Percentiles rank a stretch among this genome's conserved stretches.
Evolutionary conservation across 805 yeast genomes (phyloP).

Genomic region (Starmerella riodocensis): DNA sequence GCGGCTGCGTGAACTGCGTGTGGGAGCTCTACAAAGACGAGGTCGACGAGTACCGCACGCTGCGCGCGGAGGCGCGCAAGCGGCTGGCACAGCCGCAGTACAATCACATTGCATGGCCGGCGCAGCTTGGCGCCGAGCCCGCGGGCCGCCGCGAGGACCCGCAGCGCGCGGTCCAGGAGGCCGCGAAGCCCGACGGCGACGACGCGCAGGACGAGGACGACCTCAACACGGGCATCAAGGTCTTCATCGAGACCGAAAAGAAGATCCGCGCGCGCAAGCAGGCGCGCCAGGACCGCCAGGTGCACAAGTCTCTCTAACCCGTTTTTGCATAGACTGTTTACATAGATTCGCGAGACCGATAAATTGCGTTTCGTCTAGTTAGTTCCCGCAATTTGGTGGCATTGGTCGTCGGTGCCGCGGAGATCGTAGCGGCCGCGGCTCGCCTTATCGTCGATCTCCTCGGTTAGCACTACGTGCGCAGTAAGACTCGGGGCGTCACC

Average conservation of each 20-base stretch:
- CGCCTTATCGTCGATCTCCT: no score
- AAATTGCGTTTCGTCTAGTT: no score
- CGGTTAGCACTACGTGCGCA: no score
- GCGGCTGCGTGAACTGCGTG: constrained; percentile 92
- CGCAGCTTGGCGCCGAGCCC: constrained; percentile 42
- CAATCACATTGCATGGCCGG: constrained; percentile 45
- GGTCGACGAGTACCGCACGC: constrained; percentile 61
- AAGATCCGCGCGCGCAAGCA: constrained; percentile 28
- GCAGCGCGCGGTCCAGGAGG: constrained; percentile 21
- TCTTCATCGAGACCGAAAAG: constrained; percentile 73
- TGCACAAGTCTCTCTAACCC: no score
- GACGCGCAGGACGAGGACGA: constrained; percentile 32
- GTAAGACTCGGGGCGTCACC: no score
- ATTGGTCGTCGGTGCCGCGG: no score
- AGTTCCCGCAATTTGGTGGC: no score
- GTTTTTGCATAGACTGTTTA: no score
- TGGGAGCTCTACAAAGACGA: constrained; percentile 92
- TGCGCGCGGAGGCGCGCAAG: constrained; percentile 41
- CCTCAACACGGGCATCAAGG: constrained; percentile 65
- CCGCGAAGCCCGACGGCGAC: constrained; percentile 19
- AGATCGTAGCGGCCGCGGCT: no score
- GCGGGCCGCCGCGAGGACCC: constrained; percentile 7
- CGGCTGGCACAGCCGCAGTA: constrained; percentile 22
- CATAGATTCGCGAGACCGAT: no score
- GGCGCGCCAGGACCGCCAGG: no score